phyloP scores from a whole-genome alignment of 2,329 filamentous ascomycete genomes.

The Ophiostoma perfectum region DNA sequence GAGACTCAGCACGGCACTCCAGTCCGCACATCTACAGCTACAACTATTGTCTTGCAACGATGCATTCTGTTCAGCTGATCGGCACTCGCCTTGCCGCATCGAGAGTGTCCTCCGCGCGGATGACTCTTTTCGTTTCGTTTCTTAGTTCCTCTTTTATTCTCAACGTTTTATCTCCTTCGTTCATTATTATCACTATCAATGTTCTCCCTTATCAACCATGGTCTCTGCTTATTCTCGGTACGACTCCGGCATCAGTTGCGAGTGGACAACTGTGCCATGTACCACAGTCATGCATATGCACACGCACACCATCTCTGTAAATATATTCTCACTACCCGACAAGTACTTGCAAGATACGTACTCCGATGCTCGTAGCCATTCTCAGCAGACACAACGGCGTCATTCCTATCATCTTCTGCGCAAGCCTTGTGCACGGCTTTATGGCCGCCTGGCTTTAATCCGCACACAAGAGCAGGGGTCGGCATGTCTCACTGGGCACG shows the following conservation, averaged over 20 bases:
- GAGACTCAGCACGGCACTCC: not conserved
- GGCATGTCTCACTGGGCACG: not conserved
- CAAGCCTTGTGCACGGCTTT: not conserved
- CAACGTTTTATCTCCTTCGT: not conserved
- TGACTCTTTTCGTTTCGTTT: not conserved
- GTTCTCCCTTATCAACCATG: not conserved
- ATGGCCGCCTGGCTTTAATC: not conserved
- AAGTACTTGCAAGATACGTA: not conserved
- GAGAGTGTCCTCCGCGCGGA: not conserved
- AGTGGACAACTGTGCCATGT: not conserved
- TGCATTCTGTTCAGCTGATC: conserved; percentile 1
- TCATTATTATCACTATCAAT: not conserved
- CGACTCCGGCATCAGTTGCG: conserved; percentile 8
- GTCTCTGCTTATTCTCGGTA: not conserved
- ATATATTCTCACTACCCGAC: not conserved
- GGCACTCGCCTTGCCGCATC: conserved; percentile 13
- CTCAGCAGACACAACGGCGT: conserved; percentile 5
- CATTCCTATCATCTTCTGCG: not conserved
- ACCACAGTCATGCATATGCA: not conserved
- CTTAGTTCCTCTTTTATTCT: not conserved
- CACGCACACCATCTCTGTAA: not conserved
- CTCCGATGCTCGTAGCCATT: not conserved
- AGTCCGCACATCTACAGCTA: not conserved
- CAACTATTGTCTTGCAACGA: not conserved
- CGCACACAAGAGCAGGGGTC: not conserved